These are phyloP conservation scores for Penicillium sp. DNA, from an alignment of 2,329 filamentous ascomycete genomes.

Conservation along the genomic window DNA sequence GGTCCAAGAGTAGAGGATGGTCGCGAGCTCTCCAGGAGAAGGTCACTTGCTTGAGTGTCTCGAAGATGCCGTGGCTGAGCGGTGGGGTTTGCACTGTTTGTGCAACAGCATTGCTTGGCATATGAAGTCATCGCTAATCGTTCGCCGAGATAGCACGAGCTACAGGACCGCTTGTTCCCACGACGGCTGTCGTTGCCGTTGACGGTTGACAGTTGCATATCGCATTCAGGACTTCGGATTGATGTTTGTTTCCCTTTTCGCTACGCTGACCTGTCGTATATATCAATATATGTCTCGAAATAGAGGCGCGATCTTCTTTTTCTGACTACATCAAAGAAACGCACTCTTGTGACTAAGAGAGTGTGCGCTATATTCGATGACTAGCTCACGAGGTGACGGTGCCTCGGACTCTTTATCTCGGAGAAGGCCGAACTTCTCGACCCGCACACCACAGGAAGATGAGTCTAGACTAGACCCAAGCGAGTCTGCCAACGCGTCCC, in stretches of 20 bases:
- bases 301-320: background rate
- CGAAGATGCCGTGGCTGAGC: constrained; percentile 10
- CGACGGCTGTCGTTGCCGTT: constrained; percentile 6
- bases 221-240: background rate
- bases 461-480: constrained; percentile 40
- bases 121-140: constrained; percentile 29
- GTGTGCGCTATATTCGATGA: constrained; percentile 27
- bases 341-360: constrained; percentile 10
- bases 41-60: background rate
- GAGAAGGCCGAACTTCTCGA: constrained; percentile 45
- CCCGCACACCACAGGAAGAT: constrained; percentile 45
- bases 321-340: constrained; percentile 7
- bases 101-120: constrained; percentile 7
- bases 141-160: constrained; percentile 2
- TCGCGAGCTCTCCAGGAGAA: background rate
- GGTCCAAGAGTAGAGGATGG: background rate
- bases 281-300: constrained; percentile 3
- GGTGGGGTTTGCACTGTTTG: constrained; percentile 42
- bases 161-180: constrained; percentile 3
- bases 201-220: constrained; percentile 2
- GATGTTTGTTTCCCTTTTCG: background rate
- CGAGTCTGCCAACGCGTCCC: constrained; percentile 29
- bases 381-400: constrained; percentile 24
- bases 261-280: background rate
- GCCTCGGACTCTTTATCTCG: constrained; percentile 36